phyloP scores from a whole-genome alignment of 2,329 filamentous ascomycete species.

The Nothopassalora personata region DNA sequence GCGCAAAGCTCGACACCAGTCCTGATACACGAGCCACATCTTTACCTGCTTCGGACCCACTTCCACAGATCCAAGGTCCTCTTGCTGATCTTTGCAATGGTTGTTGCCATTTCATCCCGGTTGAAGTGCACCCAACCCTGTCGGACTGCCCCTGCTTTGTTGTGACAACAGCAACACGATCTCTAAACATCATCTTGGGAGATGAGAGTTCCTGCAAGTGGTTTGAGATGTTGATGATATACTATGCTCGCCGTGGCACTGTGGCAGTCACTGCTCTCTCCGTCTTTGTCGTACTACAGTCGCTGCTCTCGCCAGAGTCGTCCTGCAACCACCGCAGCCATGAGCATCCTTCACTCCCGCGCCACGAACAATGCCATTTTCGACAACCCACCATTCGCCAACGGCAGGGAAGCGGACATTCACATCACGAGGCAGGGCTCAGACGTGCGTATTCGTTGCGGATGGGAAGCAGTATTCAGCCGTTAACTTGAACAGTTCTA shows the following conservation, averaged over 20 bases:
- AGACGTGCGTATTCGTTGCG: conserved; percentile 3
- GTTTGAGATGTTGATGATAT: background rate
- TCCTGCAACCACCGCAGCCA: background rate
- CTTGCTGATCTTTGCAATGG: background rate
- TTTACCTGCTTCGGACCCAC: background rate
- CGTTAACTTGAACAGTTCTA: conserved; percentile 33
- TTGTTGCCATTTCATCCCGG: background rate
- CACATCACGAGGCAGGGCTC: conserved; percentile 12
- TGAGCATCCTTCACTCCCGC: conserved; percentile 5
- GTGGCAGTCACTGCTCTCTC: background rate
- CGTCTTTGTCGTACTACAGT: background rate
- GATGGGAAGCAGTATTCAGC: background rate
- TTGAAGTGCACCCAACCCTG: background rate
- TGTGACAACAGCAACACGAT: background rate
- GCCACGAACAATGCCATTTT: conserved; percentile 5
- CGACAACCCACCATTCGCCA: conserved; percentile 13
- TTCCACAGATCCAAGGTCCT: background rate
- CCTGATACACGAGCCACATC: background rate
- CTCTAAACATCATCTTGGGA: background rate
- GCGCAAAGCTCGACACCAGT: background rate
- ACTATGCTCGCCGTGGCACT: background rate
- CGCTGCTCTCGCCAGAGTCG: background rate
- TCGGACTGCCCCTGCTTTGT: background rate
- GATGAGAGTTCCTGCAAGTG: background rate
- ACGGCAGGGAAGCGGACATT: conserved; percentile 12